Evolutionary conservation across 306 rosid genomes (phyloP).

Genomic region (Fragaria vesca): DNA sequence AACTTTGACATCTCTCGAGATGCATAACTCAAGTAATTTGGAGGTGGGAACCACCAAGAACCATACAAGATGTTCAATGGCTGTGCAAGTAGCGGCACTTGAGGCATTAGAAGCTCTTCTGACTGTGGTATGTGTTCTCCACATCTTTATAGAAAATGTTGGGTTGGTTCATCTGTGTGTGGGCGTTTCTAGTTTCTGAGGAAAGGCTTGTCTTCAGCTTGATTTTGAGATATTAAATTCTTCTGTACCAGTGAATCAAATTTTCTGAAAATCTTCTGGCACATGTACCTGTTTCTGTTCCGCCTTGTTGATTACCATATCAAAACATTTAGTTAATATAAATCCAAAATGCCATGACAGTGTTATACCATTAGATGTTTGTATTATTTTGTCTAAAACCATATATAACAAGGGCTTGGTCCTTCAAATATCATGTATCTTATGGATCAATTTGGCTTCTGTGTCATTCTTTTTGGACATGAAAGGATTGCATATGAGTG

Average conservation of each 20-base stretch:
- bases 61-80: conserved; percentile 35
- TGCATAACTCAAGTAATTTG: conserved; percentile 35
- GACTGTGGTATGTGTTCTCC: conserved; percentile 57
- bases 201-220: not conserved
- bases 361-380: not conserved
- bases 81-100: conserved; percentile 79
- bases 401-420: not conserved
- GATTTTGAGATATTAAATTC: not conserved
- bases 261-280: not conserved
- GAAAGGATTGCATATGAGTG: not conserved
- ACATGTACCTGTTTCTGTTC: not conserved
- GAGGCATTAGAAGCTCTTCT: conserved; percentile 77
- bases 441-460: not conserved
- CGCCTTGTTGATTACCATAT: not conserved
- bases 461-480: not conserved
- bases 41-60: conserved; percentile 37
- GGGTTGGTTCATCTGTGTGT: conserved; percentile 5
- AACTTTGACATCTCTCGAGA: conserved; percentile 41
- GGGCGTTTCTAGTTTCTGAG: not conserved
- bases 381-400: not conserved
- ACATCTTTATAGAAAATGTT: conserved; percentile 1
- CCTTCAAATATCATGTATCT: not conserved
- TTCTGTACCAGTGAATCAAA: not conserved
- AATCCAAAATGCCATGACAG: not conserved
- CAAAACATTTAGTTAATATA: not conserved